Evolutionary conservation across 2,329 filamentous ascomycete genomes (phyloP), one percentile per base, ranked within the genome.

Genomic region (Aspergillus texensis): DNA sequence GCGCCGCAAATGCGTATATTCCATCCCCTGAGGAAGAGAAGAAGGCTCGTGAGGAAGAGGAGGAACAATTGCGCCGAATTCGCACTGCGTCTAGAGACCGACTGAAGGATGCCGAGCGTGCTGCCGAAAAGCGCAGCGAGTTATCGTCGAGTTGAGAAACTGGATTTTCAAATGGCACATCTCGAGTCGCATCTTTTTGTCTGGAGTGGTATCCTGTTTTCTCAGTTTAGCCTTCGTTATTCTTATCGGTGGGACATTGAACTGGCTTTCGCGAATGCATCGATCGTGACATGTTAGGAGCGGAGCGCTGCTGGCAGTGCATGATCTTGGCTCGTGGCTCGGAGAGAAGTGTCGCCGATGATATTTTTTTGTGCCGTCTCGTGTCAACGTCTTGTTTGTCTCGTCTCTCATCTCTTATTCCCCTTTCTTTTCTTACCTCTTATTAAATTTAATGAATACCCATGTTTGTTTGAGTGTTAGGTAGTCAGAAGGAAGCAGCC

Each of bases 1-100:
- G 77, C 21, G 75, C 69, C 16, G 77, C 77, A 48, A 79, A 79
- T 61, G 74, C 74, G 19, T 78, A 77, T 34, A 62, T 70, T 34
- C 68, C 67, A 41, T 58, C 65, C 64, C 56, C 72, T 65, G 60
- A 70, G 59, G 70, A 72, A 66, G 60, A 73, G 63, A 70, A 71
- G 72, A 66, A 56, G 34, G 61, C 72, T 64, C 67, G 73, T 50
- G 71, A 77, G 72, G 71, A 77, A 71, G 70, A 77, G 65, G 70
- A 77, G 65, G 68, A 76, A 58, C 66, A 77, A 45, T 66, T 76
- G 62, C 72, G 64, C 5, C 68, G 73, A 9, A 72, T 77, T 58
- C 71, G 71, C 57, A 73, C 74, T 4, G 69, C 53, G 39, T 66
- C 66, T 16, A 61, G 65, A 21, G 66, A 69, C 48, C 65, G 65